Evolutionary conservation across 2,329 filamentous ascomycete species (phyloP), one percentile per base, ranked within the genome.

Genomic region (Knoxdaviesia proteae): DNA sequence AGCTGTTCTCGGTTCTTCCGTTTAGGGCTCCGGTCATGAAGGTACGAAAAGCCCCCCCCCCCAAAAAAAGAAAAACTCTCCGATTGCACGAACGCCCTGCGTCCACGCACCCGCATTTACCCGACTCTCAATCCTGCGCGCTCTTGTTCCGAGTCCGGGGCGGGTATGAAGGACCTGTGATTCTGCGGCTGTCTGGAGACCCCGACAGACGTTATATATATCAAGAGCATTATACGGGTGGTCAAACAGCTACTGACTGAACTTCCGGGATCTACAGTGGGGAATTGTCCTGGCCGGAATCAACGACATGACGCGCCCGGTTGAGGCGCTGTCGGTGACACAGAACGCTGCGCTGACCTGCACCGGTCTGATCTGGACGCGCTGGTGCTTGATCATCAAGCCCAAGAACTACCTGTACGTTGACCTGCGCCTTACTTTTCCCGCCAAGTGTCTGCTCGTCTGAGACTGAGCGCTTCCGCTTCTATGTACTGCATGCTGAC

Each of bases 331-430:
- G 51, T 94, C 87, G 36, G 67, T 94, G 48, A 90, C 83, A 32
- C 87, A 94, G 64, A 98, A 96, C 66, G 68, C 69, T 41, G 88
- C 90, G 46, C 73, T 98, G 52, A 90, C 84, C 57, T 77, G 77
- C 53, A 98, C 90, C 7, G 90, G 90, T 51, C 63, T 81, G 50
- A 98, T 98, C 71, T 98, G 90, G 90, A 98, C 90, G 39, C 76
- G 90, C 51, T 98, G 90, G 90, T 98, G 90, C 70, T 71, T 96
- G 58, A 81, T 98, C 61, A 98, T 98, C 64, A 86, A 77, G 62
- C 90, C 90, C 45, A 77, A 77, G 63, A 98, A 98, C 69, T 65
- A 86, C 55, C 80, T 94, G 79, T 84, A 65, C 40, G 77, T 64
- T 20, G 29, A 6, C 36, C 8, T 10, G 33, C 32, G 6, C 5